Evolutionary conservation across 306 rosid genomes (phyloP).

Genomic region (Cajanus cajan): DNA sequence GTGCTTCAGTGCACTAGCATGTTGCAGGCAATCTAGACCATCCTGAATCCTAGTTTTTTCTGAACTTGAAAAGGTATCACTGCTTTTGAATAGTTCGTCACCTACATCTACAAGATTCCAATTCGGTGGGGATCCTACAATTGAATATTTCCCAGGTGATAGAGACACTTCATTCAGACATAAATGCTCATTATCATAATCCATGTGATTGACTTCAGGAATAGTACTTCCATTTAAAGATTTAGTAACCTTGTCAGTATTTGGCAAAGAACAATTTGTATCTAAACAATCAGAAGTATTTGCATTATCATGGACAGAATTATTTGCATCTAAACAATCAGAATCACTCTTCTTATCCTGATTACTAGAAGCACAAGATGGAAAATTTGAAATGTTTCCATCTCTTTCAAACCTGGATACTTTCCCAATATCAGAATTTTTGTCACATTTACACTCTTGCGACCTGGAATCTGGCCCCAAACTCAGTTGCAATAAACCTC

Average conservation of each 20-base stretch:
- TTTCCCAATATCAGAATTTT: conserved; percentile 34
- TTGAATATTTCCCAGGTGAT: conserved; percentile 35
- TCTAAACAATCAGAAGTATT: conserved; percentile 24
- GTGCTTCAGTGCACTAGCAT: conserved; percentile 32
- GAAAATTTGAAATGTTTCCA: conserved; percentile 39
- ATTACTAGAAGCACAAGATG: conserved; percentile 31
- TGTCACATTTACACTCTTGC: conserved; percentile 38
- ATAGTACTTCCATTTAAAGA: conserved; percentile 31
- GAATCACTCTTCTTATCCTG: conserved; percentile 36
- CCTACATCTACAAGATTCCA: conserved; percentile 30
- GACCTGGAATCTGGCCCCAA: conserved; percentile 35
- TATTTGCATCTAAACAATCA: conserved; percentile 37
- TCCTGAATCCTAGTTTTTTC: conserved; percentile 36
- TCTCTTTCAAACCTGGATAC: conserved; percentile 35
- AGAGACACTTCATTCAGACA: conserved; percentile 37
- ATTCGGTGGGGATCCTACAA: conserved; percentile 38
- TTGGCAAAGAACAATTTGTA: conserved; percentile 34
- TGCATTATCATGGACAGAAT: conserved; percentile 30
- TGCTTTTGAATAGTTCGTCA: conserved; percentile 35
- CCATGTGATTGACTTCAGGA: conserved; percentile 40
- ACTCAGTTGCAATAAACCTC: conserved; percentile 27
- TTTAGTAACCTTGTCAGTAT: conserved; percentile 29
- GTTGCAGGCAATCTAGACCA: conserved; percentile 37
- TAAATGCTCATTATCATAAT: conserved; percentile 38
- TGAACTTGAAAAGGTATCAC: conserved; percentile 37